phyloP scores from a whole-genome alignment of 345 rosid species.

The Melaleuca quinquenervia region DNA sequence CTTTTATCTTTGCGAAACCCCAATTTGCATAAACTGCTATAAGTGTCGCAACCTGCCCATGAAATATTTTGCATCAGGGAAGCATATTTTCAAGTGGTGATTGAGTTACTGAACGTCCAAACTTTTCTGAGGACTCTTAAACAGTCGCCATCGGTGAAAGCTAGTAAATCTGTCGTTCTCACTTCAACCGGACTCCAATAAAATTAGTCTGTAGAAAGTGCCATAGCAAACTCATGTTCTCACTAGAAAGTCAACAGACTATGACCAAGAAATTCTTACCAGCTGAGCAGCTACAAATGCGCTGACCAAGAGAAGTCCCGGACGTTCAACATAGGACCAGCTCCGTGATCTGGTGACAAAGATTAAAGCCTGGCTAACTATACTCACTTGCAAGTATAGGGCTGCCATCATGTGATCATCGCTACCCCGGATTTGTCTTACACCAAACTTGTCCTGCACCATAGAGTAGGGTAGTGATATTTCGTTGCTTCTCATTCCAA shows the following conservation, averaged over 20 bases:
- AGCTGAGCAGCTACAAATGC: constrained; percentile 72
- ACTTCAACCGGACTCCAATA: background rate
- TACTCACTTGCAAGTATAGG: constrained; percentile 80
- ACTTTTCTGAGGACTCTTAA: background rate
- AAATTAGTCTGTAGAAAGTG: background rate
- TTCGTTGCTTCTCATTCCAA: background rate
- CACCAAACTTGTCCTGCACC: constrained; percentile 46
- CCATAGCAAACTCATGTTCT: background rate
- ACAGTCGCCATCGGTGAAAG: background rate
- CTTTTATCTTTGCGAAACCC: constrained; percentile 57
- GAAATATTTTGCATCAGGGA: background rate
- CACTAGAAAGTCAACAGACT: background rate
- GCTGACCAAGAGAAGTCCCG: constrained; percentile 48
- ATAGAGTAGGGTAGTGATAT: background rate
- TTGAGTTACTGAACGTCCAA: background rate
- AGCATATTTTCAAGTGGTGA: background rate
- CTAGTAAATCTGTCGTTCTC: background rate
- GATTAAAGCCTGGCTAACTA: constrained; percentile 80
- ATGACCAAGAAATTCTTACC: constrained; percentile 24
- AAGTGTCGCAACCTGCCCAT: constrained; percentile 53
- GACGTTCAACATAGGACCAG: constrained; percentile 78
- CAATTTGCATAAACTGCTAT: constrained; percentile 83
- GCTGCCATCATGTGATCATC: constrained; percentile 63
- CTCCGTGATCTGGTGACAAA: constrained; percentile 85
- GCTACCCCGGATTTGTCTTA: constrained; percentile 19